phyloP scores from a whole-genome alignment of 2,329 filamentous ascomycete species.

The Cladosporium sphaerospermum region DNA sequence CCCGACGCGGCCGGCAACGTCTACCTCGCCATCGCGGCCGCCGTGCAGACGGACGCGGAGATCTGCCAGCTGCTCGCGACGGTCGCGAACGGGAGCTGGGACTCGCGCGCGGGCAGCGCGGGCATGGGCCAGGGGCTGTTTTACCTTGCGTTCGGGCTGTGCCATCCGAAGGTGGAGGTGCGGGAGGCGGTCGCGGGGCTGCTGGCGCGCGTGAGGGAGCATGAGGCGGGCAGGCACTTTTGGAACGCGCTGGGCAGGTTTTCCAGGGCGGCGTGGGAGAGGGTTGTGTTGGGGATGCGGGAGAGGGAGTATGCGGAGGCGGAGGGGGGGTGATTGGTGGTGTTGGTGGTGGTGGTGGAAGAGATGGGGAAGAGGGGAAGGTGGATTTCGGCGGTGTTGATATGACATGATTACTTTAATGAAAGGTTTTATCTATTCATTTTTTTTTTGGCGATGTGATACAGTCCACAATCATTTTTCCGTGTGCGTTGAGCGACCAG shows the following conservation, averaged over 20 bases:
- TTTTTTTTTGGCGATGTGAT: no score
- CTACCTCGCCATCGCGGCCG: constrained; percentile 72
- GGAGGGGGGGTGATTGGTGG: no score
- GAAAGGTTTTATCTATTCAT: no score
- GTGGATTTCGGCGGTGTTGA: no score
- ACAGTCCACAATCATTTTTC: no score
- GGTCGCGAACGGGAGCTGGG: constrained; percentile 26
- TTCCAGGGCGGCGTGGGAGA: constrained; percentile 76
- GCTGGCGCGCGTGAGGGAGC: constrained; percentile 72
- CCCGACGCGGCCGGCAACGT: constrained; percentile 73
- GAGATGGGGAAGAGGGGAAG: no score
- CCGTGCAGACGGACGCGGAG: constrained; percentile 61
- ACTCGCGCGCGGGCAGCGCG: constrained; percentile 15
- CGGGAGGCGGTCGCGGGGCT: constrained; percentile 70
- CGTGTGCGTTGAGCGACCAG: no score
- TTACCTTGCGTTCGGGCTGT: constrained; percentile 82
- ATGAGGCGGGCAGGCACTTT: constrained; percentile 89
- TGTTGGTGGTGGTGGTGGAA: no score
- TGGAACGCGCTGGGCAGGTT: constrained; percentile 83
- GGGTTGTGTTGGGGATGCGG: constrained; percentile 51
- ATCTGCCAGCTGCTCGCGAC: constrained; percentile 54
- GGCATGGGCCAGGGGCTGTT: constrained; percentile 64
- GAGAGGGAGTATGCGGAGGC: constrained; percentile 6
- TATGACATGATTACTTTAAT: no score
- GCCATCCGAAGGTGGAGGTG: constrained; percentile 80